Evolutionary conservation across 169 alveolate genomes (phyloP).

Genomic region (Plasmodium coatneyi): DNA sequence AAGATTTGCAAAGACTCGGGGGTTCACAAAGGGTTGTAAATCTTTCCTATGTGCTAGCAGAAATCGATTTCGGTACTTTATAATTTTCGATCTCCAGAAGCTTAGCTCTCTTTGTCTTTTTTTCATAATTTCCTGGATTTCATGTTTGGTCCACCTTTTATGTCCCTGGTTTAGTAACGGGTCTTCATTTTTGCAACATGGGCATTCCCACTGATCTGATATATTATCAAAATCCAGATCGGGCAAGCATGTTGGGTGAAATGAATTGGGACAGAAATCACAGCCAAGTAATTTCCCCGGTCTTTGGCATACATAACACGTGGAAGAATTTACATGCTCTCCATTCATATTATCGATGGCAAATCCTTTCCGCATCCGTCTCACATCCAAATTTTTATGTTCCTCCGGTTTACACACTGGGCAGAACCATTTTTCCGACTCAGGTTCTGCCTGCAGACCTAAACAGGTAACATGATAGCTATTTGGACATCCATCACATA

Average conservation of each 20-base stretch:
- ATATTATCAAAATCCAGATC: slow-evolving; percentile 88
- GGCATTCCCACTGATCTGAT: slow-evolving; percentile 93
- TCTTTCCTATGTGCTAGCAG: slow-evolving; percentile 87
- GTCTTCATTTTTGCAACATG: slow-evolving; percentile 91
- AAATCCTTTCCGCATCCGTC: slow-evolving; percentile 83
- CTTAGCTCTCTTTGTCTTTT: slow-evolving; percentile 86
- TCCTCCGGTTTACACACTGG: slow-evolving; percentile 91
- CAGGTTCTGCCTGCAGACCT: slow-evolving; percentile 89
- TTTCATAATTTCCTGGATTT: slow-evolving; percentile 86
- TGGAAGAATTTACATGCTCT: slow-evolving; percentile 88
- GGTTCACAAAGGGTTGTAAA: slow-evolving; percentile 87
- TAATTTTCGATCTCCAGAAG: slow-evolving; percentile 84
- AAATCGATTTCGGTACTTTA: slow-evolving; percentile 86
- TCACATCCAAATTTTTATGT: slow-evolving; percentile 84
- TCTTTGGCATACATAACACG: slow-evolving; percentile 92
- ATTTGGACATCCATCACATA: slow-evolving; percentile 94
- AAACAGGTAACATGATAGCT: slow-evolving; percentile 90
- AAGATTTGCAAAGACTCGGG: slow-evolving; percentile 81
- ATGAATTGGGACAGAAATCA: slow-evolving; percentile 92
- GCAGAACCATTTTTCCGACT: slow-evolving; percentile 90
- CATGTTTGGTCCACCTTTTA: slow-evolving; percentile 90
- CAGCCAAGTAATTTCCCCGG: slow-evolving; percentile 92
- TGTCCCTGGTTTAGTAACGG: slow-evolving; percentile 91
- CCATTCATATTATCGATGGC: slow-evolving; percentile 80
- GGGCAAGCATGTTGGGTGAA: slow-evolving; percentile 90